A percentile compares a stretch with the other conserved stretches of the same genome.
phyloP scores from a whole-genome alignment of 768 basidiomycete species.

The Cystofilobasidium capitatum region DNA sequence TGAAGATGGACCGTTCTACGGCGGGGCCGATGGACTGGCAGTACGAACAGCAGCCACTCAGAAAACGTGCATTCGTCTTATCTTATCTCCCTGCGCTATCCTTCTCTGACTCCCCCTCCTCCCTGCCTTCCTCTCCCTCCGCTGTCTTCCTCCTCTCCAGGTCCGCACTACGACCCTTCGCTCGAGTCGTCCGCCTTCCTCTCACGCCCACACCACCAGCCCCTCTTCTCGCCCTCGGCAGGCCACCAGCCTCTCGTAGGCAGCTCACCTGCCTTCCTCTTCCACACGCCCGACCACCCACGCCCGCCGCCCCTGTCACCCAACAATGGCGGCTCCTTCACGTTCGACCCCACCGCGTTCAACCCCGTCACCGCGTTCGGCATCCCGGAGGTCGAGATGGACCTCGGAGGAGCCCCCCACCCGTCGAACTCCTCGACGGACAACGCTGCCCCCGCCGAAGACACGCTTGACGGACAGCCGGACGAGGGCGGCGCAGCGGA shows the following conservation, averaged over 20 bases:
- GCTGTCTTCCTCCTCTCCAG: background rate
- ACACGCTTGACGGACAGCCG: background rate
- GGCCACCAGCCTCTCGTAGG: background rate
- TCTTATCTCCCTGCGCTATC: background rate
- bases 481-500: background rate
- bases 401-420: background rate
- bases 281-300: conserved; percentile 13
- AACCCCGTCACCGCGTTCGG: conserved; percentile 15
- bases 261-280: conserved; percentile 22
- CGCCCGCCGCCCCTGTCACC: background rate
- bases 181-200: background rate
- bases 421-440: background rate
- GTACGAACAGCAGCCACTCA: background rate
- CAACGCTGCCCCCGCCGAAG: background rate
- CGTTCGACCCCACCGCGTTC: conserved; percentile 9
- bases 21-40: conserved; percentile 25
- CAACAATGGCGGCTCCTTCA: background rate
- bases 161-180: conserved; percentile 20
- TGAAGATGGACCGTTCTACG: conserved; percentile 17
- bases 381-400: conserved; percentile 22
- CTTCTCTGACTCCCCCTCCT: background rate
- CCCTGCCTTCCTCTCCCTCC: background rate
- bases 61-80: background rate
- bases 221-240: conserved; percentile 3
- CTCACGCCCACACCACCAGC: background rate